Conservation (phyloP, 495 filamentous ascomycete species). For the Hypoxylon fuscum region DNA sequence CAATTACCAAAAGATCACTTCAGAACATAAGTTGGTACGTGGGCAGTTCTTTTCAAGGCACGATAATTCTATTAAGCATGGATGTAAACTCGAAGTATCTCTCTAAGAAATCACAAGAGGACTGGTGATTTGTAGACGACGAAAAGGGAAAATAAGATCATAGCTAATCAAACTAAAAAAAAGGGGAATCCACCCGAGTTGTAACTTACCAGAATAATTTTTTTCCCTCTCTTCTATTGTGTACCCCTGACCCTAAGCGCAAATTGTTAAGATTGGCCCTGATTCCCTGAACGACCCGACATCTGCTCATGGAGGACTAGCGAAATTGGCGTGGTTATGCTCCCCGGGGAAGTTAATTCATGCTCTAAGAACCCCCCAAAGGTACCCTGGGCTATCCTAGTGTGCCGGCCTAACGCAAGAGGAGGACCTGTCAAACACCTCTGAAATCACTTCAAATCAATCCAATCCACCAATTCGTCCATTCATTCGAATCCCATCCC, state of each 20-base stretch:
- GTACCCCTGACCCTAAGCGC: constrained; percentile 32
- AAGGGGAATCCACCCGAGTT: constrained; percentile 37
- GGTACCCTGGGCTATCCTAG: constrained; percentile 4
- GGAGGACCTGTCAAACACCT: constrained; percentile 38
- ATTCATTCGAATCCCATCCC: constrained; percentile 41
- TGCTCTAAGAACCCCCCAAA: constrained; percentile 17
- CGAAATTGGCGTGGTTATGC: constrained; percentile 40
- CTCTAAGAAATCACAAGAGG: constrained; percentile 3
- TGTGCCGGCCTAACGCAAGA: constrained; percentile 13
- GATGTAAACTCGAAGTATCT: not conserved
- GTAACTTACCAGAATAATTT: constrained; percentile 36
- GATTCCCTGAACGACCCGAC: constrained; percentile 31
- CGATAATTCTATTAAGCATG: not conserved
- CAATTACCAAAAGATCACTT: constrained; percentile 7
- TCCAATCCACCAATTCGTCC: constrained; percentile 36
- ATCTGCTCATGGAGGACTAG: constrained; percentile 28
- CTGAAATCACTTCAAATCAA: constrained; percentile 42
- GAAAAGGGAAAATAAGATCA: constrained; percentile 41
- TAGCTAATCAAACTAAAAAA: constrained; percentile 41
- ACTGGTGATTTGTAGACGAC: constrained; percentile 7
- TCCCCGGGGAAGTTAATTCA: constrained; percentile 37
- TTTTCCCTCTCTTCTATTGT: constrained; percentile 21
- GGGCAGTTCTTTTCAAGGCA: not conserved
- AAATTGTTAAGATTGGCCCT: constrained; percentile 42
- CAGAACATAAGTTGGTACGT: constrained; percentile 1